Conservation (phyloP, 768 basidiomycete species). For the Leccinum arenicola region DNA sequence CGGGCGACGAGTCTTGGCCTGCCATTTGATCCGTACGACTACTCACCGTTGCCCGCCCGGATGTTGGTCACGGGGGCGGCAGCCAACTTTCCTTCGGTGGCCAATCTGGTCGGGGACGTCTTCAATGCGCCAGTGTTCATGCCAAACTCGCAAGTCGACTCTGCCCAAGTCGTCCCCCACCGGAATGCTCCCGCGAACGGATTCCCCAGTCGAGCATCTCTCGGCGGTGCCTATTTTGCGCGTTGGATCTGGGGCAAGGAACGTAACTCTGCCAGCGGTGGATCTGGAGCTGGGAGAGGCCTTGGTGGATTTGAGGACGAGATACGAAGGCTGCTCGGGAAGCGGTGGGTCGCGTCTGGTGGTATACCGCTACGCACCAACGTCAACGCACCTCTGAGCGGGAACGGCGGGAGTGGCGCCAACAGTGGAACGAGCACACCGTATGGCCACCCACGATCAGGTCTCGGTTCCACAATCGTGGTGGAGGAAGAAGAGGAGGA, state of each 20-base stretch:
- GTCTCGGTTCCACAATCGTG: constrained; percentile 51
- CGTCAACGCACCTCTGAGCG: constrained; percentile 41
- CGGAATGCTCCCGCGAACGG: constrained; percentile 71
- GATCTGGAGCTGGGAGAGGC: constrained; percentile 33
- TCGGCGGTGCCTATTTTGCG: constrained; percentile 77
- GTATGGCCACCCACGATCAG: constrained; percentile 50
- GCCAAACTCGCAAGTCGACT: constrained; percentile 72
- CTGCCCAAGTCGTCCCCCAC: constrained; percentile 65
- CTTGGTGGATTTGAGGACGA: constrained; percentile 78
- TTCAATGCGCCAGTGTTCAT: constrained; percentile 82
- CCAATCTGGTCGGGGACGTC: constrained; percentile 76
- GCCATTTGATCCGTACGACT: constrained; percentile 78
- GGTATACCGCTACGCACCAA: constrained; percentile 58
- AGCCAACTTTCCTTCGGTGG: constrained; percentile 79
- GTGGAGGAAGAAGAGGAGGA: constrained; percentile 81
- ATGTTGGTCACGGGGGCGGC: constrained; percentile 76
- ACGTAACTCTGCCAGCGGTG: constrained; percentile 29
- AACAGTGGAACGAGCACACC: constrained; percentile 72
- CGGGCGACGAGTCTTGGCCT: constrained; percentile 51
- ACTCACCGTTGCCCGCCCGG: constrained; percentile 58
- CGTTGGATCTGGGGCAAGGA: constrained; percentile 86
- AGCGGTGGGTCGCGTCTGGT: constrained; percentile 71
- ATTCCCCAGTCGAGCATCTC: constrained; percentile 64
- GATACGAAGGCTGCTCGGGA: constrained; percentile 63
- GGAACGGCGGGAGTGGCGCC: constrained; percentile 44